phyloP scores from a whole-genome alignment of 1,284 basidiomycete species.

The Heterobasidion annosum region DNA sequence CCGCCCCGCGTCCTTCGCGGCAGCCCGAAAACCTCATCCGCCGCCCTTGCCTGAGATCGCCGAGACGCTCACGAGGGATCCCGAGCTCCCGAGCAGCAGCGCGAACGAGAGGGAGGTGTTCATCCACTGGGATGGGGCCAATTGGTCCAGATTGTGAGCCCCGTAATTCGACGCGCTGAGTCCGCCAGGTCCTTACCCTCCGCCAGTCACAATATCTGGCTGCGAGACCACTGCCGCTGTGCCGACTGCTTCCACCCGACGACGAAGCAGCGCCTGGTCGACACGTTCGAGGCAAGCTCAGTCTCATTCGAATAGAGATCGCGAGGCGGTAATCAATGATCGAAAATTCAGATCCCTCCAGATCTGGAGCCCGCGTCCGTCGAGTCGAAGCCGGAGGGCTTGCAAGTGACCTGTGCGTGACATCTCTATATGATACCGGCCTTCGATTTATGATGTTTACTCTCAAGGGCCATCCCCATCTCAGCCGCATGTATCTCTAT shows the following conservation, averaged over 20 bases:
- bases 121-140: conserved; percentile 57
- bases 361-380: conserved; percentile 63
- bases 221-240: conserved; percentile 87
- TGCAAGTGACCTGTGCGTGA: conserved; percentile 57
- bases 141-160: conserved; percentile 63
- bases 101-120: conserved; percentile 51
- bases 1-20: background rate
- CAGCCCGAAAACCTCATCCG: background rate
- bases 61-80: background rate
- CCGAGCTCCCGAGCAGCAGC: conserved; percentile 46
- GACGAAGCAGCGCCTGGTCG: conserved; percentile 86
- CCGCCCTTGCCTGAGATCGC: background rate
- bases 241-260: conserved; percentile 78
- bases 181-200: background rate
- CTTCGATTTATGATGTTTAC: background rate
- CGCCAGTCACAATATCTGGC: conserved; percentile 60
- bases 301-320: background rate
- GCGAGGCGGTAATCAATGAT: background rate
- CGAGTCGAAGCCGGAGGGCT: conserved; percentile 52
- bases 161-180: background rate
- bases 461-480: conserved; percentile 35
- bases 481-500: conserved; percentile 64
- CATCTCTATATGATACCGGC: background rate
- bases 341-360: conserved; percentile 52
- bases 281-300: conserved; percentile 65